Evolutionary conservation across 257 asterid species (phyloP).

Genomic region (Salvia splendens): DNA sequence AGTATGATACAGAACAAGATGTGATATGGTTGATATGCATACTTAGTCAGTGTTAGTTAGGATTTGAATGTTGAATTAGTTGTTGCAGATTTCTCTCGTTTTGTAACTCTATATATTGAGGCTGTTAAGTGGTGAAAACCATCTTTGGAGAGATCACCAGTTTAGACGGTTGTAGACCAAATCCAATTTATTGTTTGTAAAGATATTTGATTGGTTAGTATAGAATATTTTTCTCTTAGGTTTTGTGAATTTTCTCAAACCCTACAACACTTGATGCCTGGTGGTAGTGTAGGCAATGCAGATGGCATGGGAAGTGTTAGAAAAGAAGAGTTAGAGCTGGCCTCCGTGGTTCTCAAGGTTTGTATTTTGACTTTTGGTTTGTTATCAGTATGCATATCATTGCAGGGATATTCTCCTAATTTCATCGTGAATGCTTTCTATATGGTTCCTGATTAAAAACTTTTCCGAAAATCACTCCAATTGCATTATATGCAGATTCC

Average conservation of each 20-base stretch:
- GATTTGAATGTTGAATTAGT: no score
- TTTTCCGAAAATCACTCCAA: slow-evolving; percentile 14
- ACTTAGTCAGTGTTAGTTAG: no score
- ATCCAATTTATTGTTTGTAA: background rate
- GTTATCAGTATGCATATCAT: slow-evolving; percentile 20
- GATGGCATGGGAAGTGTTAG: slow-evolving; percentile 76
- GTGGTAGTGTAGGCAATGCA: slow-evolving; percentile 62
- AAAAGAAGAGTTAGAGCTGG: slow-evolving; percentile 76
- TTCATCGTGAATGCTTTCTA: background rate
- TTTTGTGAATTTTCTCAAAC: slow-evolving; percentile 10
- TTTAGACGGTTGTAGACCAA: no score
- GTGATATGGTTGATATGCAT: no score
- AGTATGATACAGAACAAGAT: no score
- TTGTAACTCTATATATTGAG: no score
- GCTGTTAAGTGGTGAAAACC: no score
- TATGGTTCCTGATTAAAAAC: slow-evolving; percentile 17
- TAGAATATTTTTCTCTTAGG: background rate
- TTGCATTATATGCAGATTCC: slow-evolving; percentile 60
- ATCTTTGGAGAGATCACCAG: no score
- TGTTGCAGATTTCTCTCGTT: no score
- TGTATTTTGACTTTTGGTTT: background rate
- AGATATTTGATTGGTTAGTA: background rate
- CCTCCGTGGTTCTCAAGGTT: slow-evolving; percentile 81
- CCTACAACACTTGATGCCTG: slow-evolving; percentile 4
- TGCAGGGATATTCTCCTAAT: slow-evolving; percentile 2